Evolutionary conservation across 768 basidiomycete species (phyloP).

Genomic region (Trametes punicea): DNA sequence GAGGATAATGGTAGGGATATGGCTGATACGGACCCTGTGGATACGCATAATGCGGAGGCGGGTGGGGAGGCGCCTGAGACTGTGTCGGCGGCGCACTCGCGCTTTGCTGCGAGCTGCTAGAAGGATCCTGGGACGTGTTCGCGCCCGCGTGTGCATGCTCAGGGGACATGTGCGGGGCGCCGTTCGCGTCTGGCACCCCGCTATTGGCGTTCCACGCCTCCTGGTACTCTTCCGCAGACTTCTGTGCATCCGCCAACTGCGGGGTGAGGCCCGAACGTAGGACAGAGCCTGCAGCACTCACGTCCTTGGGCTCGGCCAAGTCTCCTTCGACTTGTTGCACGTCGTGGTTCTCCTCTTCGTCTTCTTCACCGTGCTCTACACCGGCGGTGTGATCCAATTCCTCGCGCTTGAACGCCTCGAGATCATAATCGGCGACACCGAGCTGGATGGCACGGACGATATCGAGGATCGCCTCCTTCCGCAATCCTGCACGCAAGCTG

Average conservation of each 20-base stretch:
- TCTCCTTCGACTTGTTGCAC: slow-evolving; percentile 24
- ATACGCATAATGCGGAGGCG: slow-evolving; percentile 17
- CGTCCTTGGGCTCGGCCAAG: slow-evolving; percentile 24
- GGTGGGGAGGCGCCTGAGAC: slow-evolving; percentile 6
- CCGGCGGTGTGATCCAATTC: slow-evolving; percentile 34
- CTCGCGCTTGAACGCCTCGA: slow-evolving; percentile 28
- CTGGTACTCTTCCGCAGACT: slow-evolving; percentile 46
- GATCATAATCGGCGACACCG: slow-evolving; percentile 38
- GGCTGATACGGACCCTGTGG: slow-evolving; percentile 19
- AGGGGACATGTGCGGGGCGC: neutral
- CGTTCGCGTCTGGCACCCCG: slow-evolving; percentile 33
- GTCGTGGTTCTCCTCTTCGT: slow-evolving; percentile 25
- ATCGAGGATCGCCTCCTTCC: slow-evolving; percentile 58
- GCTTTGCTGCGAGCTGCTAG: slow-evolving; percentile 8
- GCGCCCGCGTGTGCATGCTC: slow-evolving; percentile 27
- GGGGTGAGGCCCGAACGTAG: neutral
- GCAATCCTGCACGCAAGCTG: slow-evolving; percentile 52
- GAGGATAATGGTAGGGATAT: slow-evolving; percentile 23
- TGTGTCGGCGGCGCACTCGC: slow-evolving; percentile 5
- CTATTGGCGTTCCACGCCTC: slow-evolving; percentile 64
- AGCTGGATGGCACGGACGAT: slow-evolving; percentile 58
- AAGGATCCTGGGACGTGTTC: slow-evolving; percentile 14
- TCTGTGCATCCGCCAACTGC: slow-evolving; percentile 32
- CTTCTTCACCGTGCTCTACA: slow-evolving; percentile 34
- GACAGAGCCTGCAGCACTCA: slow-evolving; percentile 22